Base-by-base conservation (phyloP, 2,329 filamentous ascomycete genomes). In the Dothideomycetes sp. region DNA sequence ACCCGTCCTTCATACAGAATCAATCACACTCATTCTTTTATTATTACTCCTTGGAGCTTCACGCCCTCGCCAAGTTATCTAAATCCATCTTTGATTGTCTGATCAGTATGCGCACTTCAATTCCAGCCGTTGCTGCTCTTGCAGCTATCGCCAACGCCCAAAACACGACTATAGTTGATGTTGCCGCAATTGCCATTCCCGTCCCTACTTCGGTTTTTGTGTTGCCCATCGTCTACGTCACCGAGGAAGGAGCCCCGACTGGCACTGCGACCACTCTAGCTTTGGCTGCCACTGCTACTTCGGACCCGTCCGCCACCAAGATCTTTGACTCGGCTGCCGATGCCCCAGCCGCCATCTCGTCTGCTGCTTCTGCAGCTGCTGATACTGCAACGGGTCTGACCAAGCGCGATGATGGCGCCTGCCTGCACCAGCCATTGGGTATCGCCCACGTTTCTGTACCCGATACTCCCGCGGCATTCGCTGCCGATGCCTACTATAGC, bases 391-490 rank as follows among this genome's bases (percentile, higher is more conserved):
- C 12, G 7, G 7, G 20, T 32, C 18, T 13, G 7, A 29, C 25
- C 20, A 39, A 39, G 36, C 36, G 36, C n/a, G n/a, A n/a, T 25
- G 36, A 39, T 5, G 36, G 35, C 6, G 18, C 23, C 11, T 41
- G 38, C 30, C 10, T 41, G 4, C 38, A 33, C 16, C 38, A 41
- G 31, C 38, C 38, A 22, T 18, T 34, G 3, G 24, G 31, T 5
- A 28, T 41, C n/a, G 17, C 5, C 13, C 24, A 41, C 13, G 16
- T 12, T 4, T 29, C 30, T 28, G 2, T 28, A 2, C 38, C 38
- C 7, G 38, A 41, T n/a, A 30, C 41, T 6, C 25, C 44, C 17
- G 36, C 43, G 4, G 34, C 43, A 20, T 51, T 51, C 29, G 50
- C 50, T 15, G 24, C 42, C 9, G 38, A 41, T 12, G 8, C 16